A percentile compares a stretch with the other conserved stretches of the same genome.
phyloP scores from a whole-genome alignment of 805 yeast species.

The Yarrowia phangngaensis region DNA sequence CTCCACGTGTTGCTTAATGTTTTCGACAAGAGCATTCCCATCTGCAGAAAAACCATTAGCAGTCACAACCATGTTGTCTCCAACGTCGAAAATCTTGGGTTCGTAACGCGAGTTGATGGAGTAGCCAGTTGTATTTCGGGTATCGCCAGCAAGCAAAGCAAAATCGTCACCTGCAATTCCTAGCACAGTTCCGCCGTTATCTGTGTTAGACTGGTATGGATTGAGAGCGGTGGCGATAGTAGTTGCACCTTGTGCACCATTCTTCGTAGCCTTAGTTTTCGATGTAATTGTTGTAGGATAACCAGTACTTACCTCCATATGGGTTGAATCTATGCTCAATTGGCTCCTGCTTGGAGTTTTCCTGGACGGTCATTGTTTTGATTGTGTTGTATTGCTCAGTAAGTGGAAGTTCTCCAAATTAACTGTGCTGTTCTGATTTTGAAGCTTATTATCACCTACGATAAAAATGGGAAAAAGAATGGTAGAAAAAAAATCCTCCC shows the following conservation, averaged over 20 bases:
- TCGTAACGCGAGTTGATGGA: constrained; percentile 89
- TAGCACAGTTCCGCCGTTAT: constrained; percentile 94
- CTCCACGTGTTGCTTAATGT: constrained; percentile 50
- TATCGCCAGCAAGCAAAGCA: constrained; percentile 95
- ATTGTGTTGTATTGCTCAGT: no score
- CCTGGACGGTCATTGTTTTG: constrained; percentile 23
- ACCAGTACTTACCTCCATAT: constrained; percentile 40
- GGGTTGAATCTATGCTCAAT: constrained; percentile 93
- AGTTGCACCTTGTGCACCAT: no score
- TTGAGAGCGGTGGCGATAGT: no score
- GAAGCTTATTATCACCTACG: constrained; percentile 15
- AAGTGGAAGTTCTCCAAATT: no score
- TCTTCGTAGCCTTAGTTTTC: no score
- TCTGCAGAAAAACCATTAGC: constrained; percentile 98
- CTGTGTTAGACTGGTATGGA: constrained; percentile 45
- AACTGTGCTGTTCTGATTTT: constrained; percentile 7
- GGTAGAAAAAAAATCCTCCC: no score
- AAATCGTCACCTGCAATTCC: constrained; percentile 98
- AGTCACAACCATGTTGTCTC: constrained; percentile 79
- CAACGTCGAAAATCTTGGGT: constrained; percentile 83
- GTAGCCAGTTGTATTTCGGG: constrained; percentile 94
- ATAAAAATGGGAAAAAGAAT: not conserved
- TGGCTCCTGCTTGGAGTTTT: constrained; percentile 44
- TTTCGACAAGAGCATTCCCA: constrained; percentile 75
- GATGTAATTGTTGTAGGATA: no score